phyloP scores from a whole-genome alignment of 352 stramenopile species.

The Phytophthora tentaculata region DNA sequence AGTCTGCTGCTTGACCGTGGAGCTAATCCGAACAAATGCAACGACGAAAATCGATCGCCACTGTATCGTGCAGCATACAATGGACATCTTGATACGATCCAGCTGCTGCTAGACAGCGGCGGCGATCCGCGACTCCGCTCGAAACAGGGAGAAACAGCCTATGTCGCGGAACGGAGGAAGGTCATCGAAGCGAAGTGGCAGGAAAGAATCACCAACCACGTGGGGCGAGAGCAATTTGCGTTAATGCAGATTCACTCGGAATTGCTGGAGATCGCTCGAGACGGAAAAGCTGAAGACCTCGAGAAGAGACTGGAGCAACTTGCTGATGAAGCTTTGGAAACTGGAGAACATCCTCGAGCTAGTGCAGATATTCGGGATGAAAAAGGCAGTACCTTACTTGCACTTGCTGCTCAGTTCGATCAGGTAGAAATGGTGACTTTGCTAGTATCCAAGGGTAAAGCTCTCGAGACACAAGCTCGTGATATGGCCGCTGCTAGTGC shows the following conservation, averaged over 20 bases:
- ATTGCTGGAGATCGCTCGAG: constrained; percentile 56
- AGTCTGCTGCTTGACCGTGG: constrained; percentile 73
- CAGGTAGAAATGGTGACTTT: constrained; percentile 62
- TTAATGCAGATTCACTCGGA: constrained; percentile 86
- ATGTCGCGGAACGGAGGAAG: constrained; percentile 74
- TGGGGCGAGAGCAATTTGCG: constrained; percentile 86
- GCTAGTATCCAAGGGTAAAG: constrained; percentile 74
- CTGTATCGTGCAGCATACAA: constrained; percentile 91
- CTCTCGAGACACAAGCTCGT: constrained; percentile 28
- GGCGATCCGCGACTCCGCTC: constrained; percentile 74
- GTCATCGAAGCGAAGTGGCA: constrained; percentile 86
- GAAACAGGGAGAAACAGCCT: constrained; percentile 83
- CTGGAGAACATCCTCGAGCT: constrained; percentile 63
- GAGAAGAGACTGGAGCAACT: constrained; percentile 73
- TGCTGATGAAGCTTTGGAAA: constrained; percentile 70
- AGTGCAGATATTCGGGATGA: constrained; percentile 81
- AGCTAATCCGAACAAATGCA: constrained; percentile 88
- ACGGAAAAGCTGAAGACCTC: constrained; percentile 55
- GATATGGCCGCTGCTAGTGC: constrained; percentile 31
- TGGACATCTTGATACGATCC: constrained; percentile 72
- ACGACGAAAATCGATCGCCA: constrained; percentile 82
- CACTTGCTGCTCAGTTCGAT: constrained; percentile 77
- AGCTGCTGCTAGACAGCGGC: constrained; percentile 72
- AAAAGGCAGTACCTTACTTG: constrained; percentile 77
- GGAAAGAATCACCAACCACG: constrained; percentile 83